Evolutionary conservation across 2,329 filamentous ascomycete genomes (phyloP).

Genomic region (Phyllosticta citrichinensis): DNA sequence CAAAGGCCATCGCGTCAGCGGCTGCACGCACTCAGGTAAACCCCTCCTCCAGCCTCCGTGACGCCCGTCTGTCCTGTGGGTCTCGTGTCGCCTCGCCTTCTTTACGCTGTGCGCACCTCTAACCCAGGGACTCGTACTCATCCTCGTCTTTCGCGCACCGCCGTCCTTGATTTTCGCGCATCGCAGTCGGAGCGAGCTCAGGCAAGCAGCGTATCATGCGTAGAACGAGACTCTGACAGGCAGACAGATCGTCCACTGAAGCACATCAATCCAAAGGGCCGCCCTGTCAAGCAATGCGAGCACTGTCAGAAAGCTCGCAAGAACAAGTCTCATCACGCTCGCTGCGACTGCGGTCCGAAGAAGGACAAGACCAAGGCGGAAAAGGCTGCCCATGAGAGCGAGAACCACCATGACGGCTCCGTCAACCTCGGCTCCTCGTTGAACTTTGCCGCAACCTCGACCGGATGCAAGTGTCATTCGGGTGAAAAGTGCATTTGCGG

Average conservation of each 20-base stretch:
- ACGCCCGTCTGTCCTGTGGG: background rate
- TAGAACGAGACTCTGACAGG: constrained; percentile 12
- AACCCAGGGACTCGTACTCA: background rate
- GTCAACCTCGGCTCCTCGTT: constrained; percentile 17
- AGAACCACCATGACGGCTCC: constrained; percentile 23
- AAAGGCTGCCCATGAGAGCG: constrained; percentile 30
- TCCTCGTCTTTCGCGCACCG: constrained; percentile 1
- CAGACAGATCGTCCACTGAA: constrained; percentile 72
- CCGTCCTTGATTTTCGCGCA: background rate
- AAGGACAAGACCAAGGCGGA: constrained; percentile 48
- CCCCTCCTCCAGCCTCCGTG: constrained; percentile 10
- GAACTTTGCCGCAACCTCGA: constrained; percentile 22
- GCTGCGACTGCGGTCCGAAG: constrained; percentile 96
- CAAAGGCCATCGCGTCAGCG: constrained; percentile 96
- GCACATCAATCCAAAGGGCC: constrained; percentile 95
- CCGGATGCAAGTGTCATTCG: constrained; percentile 45
- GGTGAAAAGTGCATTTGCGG: constrained; percentile 52
- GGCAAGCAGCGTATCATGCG: constrained; percentile 10
- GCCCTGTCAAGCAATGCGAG: constrained; percentile 92
- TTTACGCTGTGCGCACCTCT: background rate
- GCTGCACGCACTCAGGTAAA: constrained; percentile 88
- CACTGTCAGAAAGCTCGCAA: constrained; percentile 96
- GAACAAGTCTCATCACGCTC: constrained; percentile 85
- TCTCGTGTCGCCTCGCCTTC: background rate
- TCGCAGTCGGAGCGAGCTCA: constrained; percentile 13